A percentile compares a stretch with the other conserved stretches of the same genome.
phyloP scores from a whole-genome alignment of 352 stramenopile species.

The Phytophthora idaei region DNA sequence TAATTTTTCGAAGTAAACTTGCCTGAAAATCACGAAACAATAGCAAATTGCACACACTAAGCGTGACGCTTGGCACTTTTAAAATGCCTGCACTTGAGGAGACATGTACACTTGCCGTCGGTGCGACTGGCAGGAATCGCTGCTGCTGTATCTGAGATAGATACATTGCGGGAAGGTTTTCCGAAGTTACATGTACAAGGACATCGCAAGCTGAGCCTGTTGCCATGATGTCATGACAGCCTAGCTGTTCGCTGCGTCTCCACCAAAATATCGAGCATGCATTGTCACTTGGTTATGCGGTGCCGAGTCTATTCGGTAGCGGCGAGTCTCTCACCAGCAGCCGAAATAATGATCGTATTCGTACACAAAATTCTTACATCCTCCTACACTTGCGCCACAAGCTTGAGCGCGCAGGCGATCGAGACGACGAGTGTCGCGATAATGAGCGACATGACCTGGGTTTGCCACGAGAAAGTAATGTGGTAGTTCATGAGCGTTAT shows the following conservation, averaged over 20 bases:
- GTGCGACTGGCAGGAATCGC: too few species aligned
- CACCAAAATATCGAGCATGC: slow-evolving; percentile 20
- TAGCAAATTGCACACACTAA: too few species aligned
- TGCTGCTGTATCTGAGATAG: neutral
- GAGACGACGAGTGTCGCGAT: slow-evolving; percentile 26
- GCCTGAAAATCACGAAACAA: too few species aligned
- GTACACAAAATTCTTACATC: slow-evolving; percentile 32
- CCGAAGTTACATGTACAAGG: neutral
- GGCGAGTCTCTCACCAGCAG: neutral
- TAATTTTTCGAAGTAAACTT: too few species aligned
- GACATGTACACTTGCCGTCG: too few species aligned
- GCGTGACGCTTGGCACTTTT: too few species aligned
- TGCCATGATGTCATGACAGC: neutral
- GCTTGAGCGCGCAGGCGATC: slow-evolving; percentile 23
- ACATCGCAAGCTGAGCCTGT: neutral
- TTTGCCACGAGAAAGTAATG: slow-evolving; percentile 27
- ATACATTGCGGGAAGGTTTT: slow-evolving; percentile 1
- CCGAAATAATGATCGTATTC: slow-evolving; percentile 34
- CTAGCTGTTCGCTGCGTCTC: neutral
- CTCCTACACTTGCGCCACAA: slow-evolving; percentile 25
- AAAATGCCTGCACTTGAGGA: too few species aligned
- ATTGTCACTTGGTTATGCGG: slow-evolving; percentile 23
- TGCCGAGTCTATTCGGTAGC: slow-evolving; percentile 16
- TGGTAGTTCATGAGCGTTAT: slow-evolving; percentile 17
- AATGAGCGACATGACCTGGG: slow-evolving; percentile 25